Evolutionary conservation across 2,329 filamentous ascomycete species (phyloP).

Genomic region (Dendryphion nanum): DNA sequence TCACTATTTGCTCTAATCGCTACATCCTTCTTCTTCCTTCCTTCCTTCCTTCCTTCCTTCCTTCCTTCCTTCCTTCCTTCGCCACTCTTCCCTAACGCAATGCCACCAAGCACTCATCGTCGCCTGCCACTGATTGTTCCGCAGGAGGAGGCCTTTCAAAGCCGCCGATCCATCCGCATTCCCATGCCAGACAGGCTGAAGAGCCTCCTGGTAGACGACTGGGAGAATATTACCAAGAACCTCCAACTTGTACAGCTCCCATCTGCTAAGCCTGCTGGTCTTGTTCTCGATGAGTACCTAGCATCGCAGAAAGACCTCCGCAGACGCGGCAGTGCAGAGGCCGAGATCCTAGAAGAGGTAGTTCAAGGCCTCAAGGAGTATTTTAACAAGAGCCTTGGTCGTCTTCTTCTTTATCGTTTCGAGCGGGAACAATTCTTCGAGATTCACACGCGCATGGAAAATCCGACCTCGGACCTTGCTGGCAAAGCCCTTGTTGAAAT

Average conservation of each 20-base stretch:
- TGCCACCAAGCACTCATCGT: not conserved
- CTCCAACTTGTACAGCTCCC: conserved; percentile 85
- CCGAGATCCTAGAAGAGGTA: conserved; percentile 87
- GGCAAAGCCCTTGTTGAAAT: conserved; percentile 75
- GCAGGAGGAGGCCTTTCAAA: conserved; percentile 86
- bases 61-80: too few relatives aligned
- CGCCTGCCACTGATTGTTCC: conserved; percentile 8
- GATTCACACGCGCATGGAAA: conserved; percentile 68
- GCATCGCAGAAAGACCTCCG: conserved; percentile 67
- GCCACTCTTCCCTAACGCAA: not conserved
- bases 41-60: too few relatives aligned
- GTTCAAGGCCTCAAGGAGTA: conserved; percentile 85
- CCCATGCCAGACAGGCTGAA: conserved; percentile 87
- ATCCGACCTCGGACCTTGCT: conserved; percentile 59
- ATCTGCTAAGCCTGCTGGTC: conserved; percentile 68
- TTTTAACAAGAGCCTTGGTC: conserved; percentile 85
- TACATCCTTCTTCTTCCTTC: too few relatives aligned
- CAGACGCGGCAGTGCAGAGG: conserved; percentile 64
- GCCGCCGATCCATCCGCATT: conserved; percentile 81
- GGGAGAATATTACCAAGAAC: conserved; percentile 98
- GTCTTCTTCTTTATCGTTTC: conserved; percentile 89
- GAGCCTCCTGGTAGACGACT: conserved; percentile 91
- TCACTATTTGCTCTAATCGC: not conserved
- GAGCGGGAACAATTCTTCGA: conserved; percentile 87
- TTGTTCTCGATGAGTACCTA: conserved; percentile 79